Evolutionary conservation across 768 basidiomycete species (phyloP), one percentile per base, ranked within the genome.

Genomic region (Lentinus tigrinus): DNA sequence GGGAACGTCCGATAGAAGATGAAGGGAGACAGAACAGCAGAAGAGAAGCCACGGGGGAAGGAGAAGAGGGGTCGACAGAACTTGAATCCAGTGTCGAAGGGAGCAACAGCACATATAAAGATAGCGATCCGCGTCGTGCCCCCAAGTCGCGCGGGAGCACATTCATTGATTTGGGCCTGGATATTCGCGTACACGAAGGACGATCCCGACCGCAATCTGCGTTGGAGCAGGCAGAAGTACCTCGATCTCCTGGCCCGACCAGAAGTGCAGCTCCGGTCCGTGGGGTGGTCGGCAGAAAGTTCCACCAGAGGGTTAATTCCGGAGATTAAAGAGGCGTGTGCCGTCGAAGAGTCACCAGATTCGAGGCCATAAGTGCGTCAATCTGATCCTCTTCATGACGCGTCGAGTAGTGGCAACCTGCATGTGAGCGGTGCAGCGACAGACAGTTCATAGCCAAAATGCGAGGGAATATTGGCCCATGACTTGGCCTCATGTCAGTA

Each of bases 301-400:
- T 57, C 55, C 47, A 48, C 21, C 17, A 51, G 56, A 54, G 55
- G 34, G 24, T 56, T 49, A 53, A 57, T 54, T 14, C 56, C 60
- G 60, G 60, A 61, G n/a, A 61, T 61, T 44, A 61, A 61, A 57
- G 24, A 13, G 60, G 60, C 55, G 60, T 61, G 60, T 57, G 44
- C 23, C 14, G 38, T 27, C 47, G 51, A 47, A 24, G 23, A 43
- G 54, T 44, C 60, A 56, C 51, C 44, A 47, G 44, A 40, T 53
- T 13, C 47, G 21, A 56, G 51, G 36, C 44, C 21, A 31, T 48
- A 40, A 23, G 17, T 23, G 27, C 52, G 47, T 51, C 44, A 39
- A 47, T 44, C 48, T 49, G 43, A 56, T 54, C 17, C 23, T 19
- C 14, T 23, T 24, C 14, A 13, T 34, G 21, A 37, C n/a, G 36